Evolutionary conservation across 495 filamentous ascomycete species (phyloP), one percentile per base, ranked within the genome.

Genomic region (Chaetomium tenue): DNA sequence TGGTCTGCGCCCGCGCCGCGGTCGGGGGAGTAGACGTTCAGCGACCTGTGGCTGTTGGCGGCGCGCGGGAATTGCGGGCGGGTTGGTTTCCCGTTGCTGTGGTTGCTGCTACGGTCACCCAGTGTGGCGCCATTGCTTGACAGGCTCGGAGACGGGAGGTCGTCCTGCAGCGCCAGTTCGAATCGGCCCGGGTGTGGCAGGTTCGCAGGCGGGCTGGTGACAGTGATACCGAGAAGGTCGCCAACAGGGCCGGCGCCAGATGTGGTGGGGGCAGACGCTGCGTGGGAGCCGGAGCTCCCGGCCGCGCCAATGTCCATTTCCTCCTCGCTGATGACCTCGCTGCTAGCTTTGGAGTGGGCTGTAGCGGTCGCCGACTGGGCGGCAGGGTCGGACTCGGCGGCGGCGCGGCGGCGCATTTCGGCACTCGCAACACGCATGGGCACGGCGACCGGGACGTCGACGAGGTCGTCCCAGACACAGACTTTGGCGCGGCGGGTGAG

Each of bases 391-490:
- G 63, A 61, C 55, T 73, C 69, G 48, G 47, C 56, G 12, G 26
- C 79, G 60, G 82, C 77, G 68, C 85, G 83, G 61, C 87, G 83
- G 64, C 86, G 81, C 79, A 89, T 86, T 76, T 90, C 89, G 25
- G 92, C 89, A 48, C 89, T 90, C 18, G 95, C 88, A 18, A 84
- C 83, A 63, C 89, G 86, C 80, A 98, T 86, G 15, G 93, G 94
- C 20, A 97, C 91, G 16, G 91, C 94, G 57, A 97, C 86, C 7
- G 94, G 94, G 12, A 98, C 89, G 67, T 98, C 95, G 40, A 98
- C 96, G 20, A 97, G 76, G 70, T 98, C 94, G 75, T 98, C 94
- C 95, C 95, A 98, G 16, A 98, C 92, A 71, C 92, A 96, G 39
- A 98, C 92, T 69, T 93, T 85, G 18, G 91, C 87, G 69, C 94